Evolutionary conservation across 129 eudicot species (phyloP).

Genomic region (Chrysanthemum seticuspe): DNA sequence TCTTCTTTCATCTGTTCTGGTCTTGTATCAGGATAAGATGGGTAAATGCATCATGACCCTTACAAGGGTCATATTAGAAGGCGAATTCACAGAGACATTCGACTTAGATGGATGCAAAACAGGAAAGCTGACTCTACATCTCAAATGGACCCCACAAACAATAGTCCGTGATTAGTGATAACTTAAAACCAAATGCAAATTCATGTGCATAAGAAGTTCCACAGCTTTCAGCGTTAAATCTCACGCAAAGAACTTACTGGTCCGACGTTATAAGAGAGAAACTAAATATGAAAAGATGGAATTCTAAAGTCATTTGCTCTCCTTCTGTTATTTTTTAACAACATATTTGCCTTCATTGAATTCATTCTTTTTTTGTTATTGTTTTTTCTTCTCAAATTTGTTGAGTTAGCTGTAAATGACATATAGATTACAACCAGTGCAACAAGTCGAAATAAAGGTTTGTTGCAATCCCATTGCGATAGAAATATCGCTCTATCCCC

Average conservation of each 20-base stretch:
- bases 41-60: slow-evolving; percentile 93
- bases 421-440: slow-evolving; percentile 1
- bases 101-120: slow-evolving; percentile 62
- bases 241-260: slow-evolving; percentile 14
- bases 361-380: background rate
- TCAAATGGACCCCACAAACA: slow-evolving; percentile 85
- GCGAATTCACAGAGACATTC: slow-evolving; percentile 61
- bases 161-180: slow-evolving; percentile 54
- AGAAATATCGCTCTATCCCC: no score
- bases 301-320: background rate
- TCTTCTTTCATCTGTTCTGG: slow-evolving; percentile 9
- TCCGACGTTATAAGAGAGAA: background rate
- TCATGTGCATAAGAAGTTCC: slow-evolving; percentile 11
- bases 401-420: slow-evolving; percentile 26
- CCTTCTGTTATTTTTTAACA: slow-evolving; percentile 5
- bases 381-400: background rate
- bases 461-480: no score
- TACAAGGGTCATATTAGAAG: slow-evolving; percentile 70
- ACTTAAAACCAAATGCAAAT: slow-evolving; percentile 3
- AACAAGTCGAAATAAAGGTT: no score
- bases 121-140: slow-evolving; percentile 61
- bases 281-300: slow-evolving; percentile 4
- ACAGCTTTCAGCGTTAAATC: background rate
- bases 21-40: slow-evolving; percentile 66
- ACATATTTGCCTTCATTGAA: slow-evolving; percentile 12